Conservation (phyloP, 768 basidiomycete genomes). For the Amanita brunnescens region DNA sequence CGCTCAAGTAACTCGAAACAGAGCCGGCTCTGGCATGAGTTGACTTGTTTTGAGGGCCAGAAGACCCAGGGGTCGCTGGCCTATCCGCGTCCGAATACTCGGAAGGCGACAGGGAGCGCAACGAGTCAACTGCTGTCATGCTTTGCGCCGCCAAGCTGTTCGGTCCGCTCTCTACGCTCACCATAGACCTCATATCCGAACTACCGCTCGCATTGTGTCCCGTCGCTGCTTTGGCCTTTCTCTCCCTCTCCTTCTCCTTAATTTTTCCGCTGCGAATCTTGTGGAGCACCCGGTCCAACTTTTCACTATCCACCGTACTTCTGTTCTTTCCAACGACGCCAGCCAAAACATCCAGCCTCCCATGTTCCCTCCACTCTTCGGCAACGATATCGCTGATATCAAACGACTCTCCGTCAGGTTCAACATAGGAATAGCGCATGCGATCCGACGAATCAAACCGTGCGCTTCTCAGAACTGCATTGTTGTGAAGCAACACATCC, state of each 20-base stretch:
- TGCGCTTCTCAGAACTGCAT: slow-evolving; percentile 78
- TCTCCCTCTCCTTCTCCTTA: slow-evolving; percentile 24
- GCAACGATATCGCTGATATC: slow-evolving; percentile 94
- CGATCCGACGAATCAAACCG: slow-evolving; percentile 60
- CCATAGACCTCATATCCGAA: slow-evolving; percentile 2
- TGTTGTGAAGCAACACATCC: slow-evolving; percentile 81
- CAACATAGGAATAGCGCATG: slow-evolving; percentile 91
- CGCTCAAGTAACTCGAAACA: slow-evolving; percentile 2
- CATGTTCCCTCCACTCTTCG: slow-evolving; percentile 67
- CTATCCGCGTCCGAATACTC: slow-evolving; percentile 39
- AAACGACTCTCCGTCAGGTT: slow-evolving; percentile 81
- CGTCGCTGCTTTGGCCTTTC: not conserved
- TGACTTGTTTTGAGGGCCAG: slow-evolving; percentile 14
- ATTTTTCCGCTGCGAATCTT: slow-evolving; percentile 64
- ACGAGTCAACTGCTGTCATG: slow-evolving; percentile 16
- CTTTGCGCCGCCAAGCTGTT: slow-evolving; percentile 3
- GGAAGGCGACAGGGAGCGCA: slow-evolving; percentile 38
- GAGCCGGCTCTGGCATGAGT: not conserved
- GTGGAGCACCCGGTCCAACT: slow-evolving; percentile 63
- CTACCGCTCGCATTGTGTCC: slow-evolving; percentile 3
- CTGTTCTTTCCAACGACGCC: slow-evolving; percentile 50
- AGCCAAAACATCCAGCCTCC: slow-evolving; percentile 57
- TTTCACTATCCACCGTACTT: slow-evolving; percentile 52
- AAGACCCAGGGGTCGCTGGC: slow-evolving; percentile 34
- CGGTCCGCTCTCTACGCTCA: slow-evolving; percentile 3